Evolutionary conservation across 495 filamentous ascomycete genomes (phyloP), one percentile per base, ranked within the genome.

Genomic region (Penicillium soppii): DNA sequence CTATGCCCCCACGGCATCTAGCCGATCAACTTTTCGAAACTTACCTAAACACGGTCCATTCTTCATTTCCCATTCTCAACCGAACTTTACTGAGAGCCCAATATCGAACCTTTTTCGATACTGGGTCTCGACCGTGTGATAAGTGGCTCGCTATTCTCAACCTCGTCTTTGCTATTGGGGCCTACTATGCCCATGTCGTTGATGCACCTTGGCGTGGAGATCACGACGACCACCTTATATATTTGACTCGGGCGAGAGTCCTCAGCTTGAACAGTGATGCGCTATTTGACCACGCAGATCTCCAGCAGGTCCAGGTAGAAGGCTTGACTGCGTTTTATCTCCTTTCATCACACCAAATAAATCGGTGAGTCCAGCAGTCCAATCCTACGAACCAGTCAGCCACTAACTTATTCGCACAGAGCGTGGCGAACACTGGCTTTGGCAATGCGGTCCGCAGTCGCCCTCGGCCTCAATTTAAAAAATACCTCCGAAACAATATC

Each of bases 391-490:
- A 19, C 17, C 15, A 9, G 33, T 5, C 29, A 19, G 5, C 27
- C 43, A 2, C 42, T n/a, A 3, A 12, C n/a, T 10, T 42, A 17
- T 25, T 30, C 23, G 35, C 43, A 51, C 22, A 88, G 85, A 52
- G 78, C 85, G 19, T 89, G 82, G 83, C 74, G 77, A 50, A 76
- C 82, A 20, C 77, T 71, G 39, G 83, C 81, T 23, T 62, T 87
- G 41, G 82, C 83, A 27, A 63, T 88, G 32, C 78, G 85, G 19
- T 78, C 80, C 50, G 82, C 80, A 5, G 73, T 81, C 35, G 75
- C 79, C 0, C 74, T 88, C 10, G 84, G 84, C n/a, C 68, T 89
- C n/a, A 83, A 88, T 50, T 58, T 86, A 47, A 82, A 81, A 29
- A 87, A 79, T 53, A 77, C 78, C 16, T 77, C 71, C 36, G 59